Conservation (phyloP, 2,329 filamentous ascomycete species). For the Claviceps cyperi region DNA sequence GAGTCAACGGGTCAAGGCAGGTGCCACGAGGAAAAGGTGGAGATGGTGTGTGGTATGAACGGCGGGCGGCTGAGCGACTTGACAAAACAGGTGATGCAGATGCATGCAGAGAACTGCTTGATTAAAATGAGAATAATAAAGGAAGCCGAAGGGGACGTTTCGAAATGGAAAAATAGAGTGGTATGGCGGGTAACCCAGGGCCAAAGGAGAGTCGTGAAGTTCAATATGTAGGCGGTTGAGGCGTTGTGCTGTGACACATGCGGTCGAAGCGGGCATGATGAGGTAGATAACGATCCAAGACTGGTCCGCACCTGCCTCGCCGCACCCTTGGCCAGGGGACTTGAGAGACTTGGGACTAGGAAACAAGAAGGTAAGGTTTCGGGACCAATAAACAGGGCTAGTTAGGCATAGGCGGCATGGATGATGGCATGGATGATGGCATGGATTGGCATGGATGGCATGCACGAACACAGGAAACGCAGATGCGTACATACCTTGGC, state of each 20-base stretch:
- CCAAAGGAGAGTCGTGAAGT: conserved; percentile 26
- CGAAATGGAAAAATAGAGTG: not conserved
- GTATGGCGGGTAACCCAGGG: conserved; percentile 1
- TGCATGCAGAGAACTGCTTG: not conserved
- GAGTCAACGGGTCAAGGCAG: conserved; percentile 36
- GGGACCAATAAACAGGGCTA: not conserved
- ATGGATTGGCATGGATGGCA: not conserved
- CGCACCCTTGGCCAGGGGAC: not conserved
- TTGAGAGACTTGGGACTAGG: too few relatives aligned
- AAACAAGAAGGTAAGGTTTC: too few relatives aligned
- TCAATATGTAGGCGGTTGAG: conserved; percentile 10
- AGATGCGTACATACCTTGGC: not conserved
- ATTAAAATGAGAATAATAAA: not conserved
- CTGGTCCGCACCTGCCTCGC: conserved; percentile 1
- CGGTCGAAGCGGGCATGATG: conserved; percentile 10
- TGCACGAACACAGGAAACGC: not conserved
- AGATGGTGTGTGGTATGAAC: not conserved
- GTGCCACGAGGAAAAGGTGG: not conserved
- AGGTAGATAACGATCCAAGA: conserved; percentile 12
- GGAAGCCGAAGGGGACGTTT: not conserved
- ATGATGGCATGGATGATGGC: not conserved
- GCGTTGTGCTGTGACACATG: conserved; percentile 6
- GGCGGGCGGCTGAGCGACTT: too few relatives aligned
- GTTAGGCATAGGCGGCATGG: not conserved
- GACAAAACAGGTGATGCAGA: too few relatives aligned